Base-by-base conservation (phyloP, 805 yeast species). In the Metschnikowia cubensis region DNA sequence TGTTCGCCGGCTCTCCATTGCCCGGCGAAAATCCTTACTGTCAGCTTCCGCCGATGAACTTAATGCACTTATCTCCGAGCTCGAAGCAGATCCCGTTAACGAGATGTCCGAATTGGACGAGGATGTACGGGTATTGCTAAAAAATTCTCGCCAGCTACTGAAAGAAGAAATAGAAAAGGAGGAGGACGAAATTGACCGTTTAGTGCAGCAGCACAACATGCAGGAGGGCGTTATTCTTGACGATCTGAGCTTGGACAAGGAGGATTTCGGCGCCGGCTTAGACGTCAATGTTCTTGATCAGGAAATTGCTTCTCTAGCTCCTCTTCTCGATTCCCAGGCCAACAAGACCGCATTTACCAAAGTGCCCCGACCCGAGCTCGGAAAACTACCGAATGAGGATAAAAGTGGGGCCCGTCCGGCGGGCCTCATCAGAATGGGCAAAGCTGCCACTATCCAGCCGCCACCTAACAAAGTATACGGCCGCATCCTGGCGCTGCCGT, bases 371-470 rank as follows among this genome's bases (percentile, higher is more conserved):
- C 21, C 29, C 15, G 33, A 35, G 13, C 40, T 29, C 35, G 35
- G 15, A 3, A 29, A 17, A 15, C 13, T 20, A 2, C 37, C 37
- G 42, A 36, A 18, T 17, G 46, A 34, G 29, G 31, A 33, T 54
- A 63, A 14, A 47, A 34, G 2, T 51, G 21, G 45, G 50, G 59
- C 7, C 75, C 76, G 42, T 15, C 42, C 42, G 3, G n/a, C 6
- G 20, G 34, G 42, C 14, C 42, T 7, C 5, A 39, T 39, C 8
- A 59, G 74, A 47, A 73, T 73, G 77, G 77, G 77, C 3, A 71
- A 71, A 48, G 74, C 75, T 5, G 77, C 77, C 17, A 65, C 75
- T 17, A 72, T 73, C 17, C 77, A 73, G 52, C 77, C 77, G 7
- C 75, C 76, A 2, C 62, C 74, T 6, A 69, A 70, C 48, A 58